Evolutionary conservation across 2,329 filamentous ascomycete genomes (phyloP).

Genomic region (Microcyclosporella mali): DNA sequence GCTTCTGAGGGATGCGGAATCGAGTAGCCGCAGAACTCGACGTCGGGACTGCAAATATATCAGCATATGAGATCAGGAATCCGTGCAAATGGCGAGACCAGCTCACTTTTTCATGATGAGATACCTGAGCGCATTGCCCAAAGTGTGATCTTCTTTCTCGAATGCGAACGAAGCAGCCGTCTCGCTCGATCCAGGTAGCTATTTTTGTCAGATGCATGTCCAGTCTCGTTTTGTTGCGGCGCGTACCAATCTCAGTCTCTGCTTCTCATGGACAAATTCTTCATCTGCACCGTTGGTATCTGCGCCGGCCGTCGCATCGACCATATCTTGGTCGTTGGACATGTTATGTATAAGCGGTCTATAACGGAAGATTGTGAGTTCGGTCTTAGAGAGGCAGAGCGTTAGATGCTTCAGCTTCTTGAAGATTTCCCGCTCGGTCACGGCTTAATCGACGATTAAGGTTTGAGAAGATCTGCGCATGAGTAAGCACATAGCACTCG

Average conservation of each 20-base stretch:
- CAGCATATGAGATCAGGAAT: too few relatives aligned
- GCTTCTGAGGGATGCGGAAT: conserved; percentile 94
- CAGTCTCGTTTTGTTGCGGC: background rate
- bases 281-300: conserved; percentile 35
- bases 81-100: background rate
- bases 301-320: conserved; percentile 38
- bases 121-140: conserved; percentile 89
- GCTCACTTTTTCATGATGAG: conserved; percentile 97
- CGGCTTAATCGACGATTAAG: conserved; percentile 1
- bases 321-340: conserved; percentile 33
- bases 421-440: conserved; percentile 8
- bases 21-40: conserved; percentile 97
- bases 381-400: conserved; percentile 1
- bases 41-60: conserved; percentile 62
- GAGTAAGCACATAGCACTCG: background rate
- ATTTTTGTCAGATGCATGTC: conserved; percentile 1
- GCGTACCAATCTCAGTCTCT: conserved; percentile 40
- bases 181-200: conserved; percentile 78
- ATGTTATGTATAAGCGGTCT: conserved; percentile 7
- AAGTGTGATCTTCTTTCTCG: conserved; percentile 84
- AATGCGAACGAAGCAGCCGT: conserved; percentile 95
- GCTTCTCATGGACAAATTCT: conserved; percentile 34
- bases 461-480: conserved; percentile 4
- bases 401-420: background rate
- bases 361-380: background rate